Conservation (phyloP, 305 asterid genomes). For the Solanum aculeatissimum region DNA sequence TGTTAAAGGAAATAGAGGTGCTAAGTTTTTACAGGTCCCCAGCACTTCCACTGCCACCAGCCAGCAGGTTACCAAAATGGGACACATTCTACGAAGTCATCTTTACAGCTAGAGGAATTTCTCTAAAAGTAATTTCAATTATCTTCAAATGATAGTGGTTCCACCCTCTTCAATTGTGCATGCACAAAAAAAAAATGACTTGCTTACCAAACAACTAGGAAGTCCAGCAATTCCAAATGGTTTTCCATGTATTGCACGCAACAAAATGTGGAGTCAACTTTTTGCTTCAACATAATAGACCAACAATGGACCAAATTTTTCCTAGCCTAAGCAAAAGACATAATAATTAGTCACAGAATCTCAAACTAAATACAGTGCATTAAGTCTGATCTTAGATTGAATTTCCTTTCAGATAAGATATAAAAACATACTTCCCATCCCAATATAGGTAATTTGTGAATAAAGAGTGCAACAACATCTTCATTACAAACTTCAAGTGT, state of each 20-base stretch:
- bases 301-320: slow-evolving; percentile 86
- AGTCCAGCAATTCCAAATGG: slow-evolving; percentile 88
- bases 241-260: slow-evolving; percentile 84
- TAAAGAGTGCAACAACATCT: slow-evolving; percentile 73
- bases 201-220: slow-evolving; percentile 85
- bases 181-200: background rate
- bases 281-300: slow-evolving; percentile 86
- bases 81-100: background rate
- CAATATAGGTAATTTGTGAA: slow-evolving; percentile 77
- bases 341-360: slow-evolving; percentile 11
- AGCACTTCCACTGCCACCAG: background rate
- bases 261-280: slow-evolving; percentile 56
- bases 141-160: background rate
- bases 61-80: background rate
- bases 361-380: background rate
- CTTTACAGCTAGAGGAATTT: background rate
- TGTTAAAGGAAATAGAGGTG: background rate
- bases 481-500: slow-evolving; percentile 75
- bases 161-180: background rate
- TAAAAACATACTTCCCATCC: slow-evolving; percentile 89
- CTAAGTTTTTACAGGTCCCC: background rate
- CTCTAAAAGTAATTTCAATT: background rate
- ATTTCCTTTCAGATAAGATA: background rate
- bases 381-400: background rate
- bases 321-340: slow-evolving; percentile 52